phyloP scores from a whole-genome alignment of 1,139 yeast species.

The Wickerhamomyces sp. region DNA sequence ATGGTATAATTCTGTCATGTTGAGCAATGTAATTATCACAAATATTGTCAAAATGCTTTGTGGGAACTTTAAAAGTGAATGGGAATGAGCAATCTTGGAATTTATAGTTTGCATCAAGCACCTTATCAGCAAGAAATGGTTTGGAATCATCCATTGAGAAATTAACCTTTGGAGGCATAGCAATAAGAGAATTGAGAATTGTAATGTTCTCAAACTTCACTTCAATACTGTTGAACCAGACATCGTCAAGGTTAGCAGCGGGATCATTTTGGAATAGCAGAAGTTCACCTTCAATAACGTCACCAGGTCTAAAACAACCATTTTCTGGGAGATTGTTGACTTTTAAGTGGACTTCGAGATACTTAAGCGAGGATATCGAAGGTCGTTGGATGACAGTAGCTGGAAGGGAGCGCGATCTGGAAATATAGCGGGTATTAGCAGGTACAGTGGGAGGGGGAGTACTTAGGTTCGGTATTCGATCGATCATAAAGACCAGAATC shows the following conservation, averaged over 20 bases:
- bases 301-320: constrained; percentile 14
- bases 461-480: no score
- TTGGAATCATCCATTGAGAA: constrained; percentile 16
- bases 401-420: no score
- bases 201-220: constrained; percentile 13
- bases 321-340: constrained; percentile 2
- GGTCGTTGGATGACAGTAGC: no score
- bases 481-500: no score
- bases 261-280: constrained; percentile 8
- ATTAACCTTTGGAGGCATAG: constrained; percentile 1
- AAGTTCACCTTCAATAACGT: constrained; percentile 12
- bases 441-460: no score
- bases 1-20: constrained; percentile 13
- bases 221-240: constrained; percentile 18
- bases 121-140: no score
- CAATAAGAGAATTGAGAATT: not conserved
- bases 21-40: constrained; percentile 5
- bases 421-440: no score
- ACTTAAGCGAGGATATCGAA: constrained; percentile 11
- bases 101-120: constrained; percentile 5
- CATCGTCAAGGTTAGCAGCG: constrained; percentile 8
- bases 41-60: constrained; percentile 12
- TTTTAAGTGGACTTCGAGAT: constrained; percentile 11
- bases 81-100: constrained; percentile 10
- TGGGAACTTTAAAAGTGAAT: constrained; percentile 16